Evolutionary conservation across 2,329 filamentous ascomycete genomes (phyloP).

Genomic region (Rhynchosporium secalis): DNA sequence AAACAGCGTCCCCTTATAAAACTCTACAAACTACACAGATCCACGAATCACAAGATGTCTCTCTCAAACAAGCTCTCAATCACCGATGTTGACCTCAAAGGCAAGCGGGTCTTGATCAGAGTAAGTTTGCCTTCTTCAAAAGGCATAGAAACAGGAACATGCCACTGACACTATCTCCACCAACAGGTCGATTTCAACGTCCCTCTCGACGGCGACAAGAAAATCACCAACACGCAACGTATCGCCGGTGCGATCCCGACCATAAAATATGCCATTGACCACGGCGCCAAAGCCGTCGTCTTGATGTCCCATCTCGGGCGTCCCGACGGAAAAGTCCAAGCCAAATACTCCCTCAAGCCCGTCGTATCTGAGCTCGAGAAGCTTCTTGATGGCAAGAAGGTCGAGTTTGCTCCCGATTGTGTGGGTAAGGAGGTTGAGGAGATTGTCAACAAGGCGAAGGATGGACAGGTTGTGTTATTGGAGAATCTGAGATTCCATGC

Average conservation of each 20-base stretch:
- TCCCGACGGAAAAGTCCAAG: slow-evolving; percentile 83
- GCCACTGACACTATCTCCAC: slow-evolving; percentile 29
- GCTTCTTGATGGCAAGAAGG: slow-evolving; percentile 72
- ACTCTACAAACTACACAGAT: slow-evolving; percentile 9
- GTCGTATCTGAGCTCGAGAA: slow-evolving; percentile 91
- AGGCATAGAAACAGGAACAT: slow-evolving; percentile 8
- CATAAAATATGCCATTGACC: slow-evolving; percentile 89
- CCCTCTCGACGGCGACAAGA: slow-evolving; percentile 87
- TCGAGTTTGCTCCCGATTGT: slow-evolving; percentile 86
- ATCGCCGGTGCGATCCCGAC: slow-evolving; percentile 94
- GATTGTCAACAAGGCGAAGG: slow-evolving; percentile 77
- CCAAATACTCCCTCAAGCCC: slow-evolving; percentile 93
- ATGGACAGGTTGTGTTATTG: slow-evolving; percentile 83
- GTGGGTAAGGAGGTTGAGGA: slow-evolving; percentile 90
- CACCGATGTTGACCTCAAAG: slow-evolving; percentile 94
- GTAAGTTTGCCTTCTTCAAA: slow-evolving; percentile 53
- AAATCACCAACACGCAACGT: slow-evolving; percentile 97
- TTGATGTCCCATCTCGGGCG: slow-evolving; percentile 99
- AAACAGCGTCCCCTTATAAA: slow-evolving; percentile 21
- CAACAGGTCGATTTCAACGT: slow-evolving; percentile 98
- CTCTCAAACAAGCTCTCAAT: slow-evolving; percentile 98
- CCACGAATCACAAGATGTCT: slow-evolving; percentile 69
- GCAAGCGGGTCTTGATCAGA: slow-evolving; percentile 95
- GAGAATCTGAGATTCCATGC: slow-evolving; percentile 99
- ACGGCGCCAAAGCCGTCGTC: slow-evolving; percentile 88